Evolutionary conservation across 2,329 filamentous ascomycete genomes (phyloP), one percentile per base, ranked within the genome.

Genomic region (Colletotrichum cordylinicola): DNA sequence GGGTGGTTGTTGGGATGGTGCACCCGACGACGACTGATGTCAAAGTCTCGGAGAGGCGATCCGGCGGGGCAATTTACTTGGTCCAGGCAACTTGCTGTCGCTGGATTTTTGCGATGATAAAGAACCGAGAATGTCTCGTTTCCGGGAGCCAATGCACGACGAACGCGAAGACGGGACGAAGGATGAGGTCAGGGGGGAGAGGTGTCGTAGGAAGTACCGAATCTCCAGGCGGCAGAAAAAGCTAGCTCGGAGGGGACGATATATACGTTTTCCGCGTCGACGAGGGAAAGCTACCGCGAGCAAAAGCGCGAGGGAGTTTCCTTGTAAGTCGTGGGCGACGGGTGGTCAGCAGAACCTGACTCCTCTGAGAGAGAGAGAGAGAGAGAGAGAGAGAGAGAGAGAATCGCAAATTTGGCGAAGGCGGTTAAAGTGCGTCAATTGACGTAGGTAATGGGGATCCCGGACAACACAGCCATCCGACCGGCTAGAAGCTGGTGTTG

Each of bases 391-490:
- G 27, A 39, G 37, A 21, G 33, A 62, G 33, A 48, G 27, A 62
- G 56, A 48, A 3, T 39, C 18, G 27, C 37, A 48, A 35, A 52
- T 70, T 35, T 37, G 37, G 62, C 12, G 62, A 60, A 27, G 70
- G 64, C 27, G 74, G 55, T 74, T 58, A 64, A 37, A 74, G 74
- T 70, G 71, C 66, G 74, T 76, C 72, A 75, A 75, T 75, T 75
- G 74, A 75, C 74, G 74, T 76, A 71, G 75, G 70, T 33, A 39
- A 69, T 72, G 75, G 75, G 68, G 61, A 72, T 66, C 67, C 75
- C 60, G 66, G 66, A 66, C 75, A 78, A 74, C 77, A 77, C 77
- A 77, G 75, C 77, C 77, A 78, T 78, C 72, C 75, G 75, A 72
- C 71, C 67, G 65, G 70, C 73, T 73, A 43, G 35, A 70, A 64